Evolutionary conservation across 192 early-diverging fungal species (phyloP), one percentile per base, ranked within the genome.

Genomic region (Mortierella claussenii): DNA sequence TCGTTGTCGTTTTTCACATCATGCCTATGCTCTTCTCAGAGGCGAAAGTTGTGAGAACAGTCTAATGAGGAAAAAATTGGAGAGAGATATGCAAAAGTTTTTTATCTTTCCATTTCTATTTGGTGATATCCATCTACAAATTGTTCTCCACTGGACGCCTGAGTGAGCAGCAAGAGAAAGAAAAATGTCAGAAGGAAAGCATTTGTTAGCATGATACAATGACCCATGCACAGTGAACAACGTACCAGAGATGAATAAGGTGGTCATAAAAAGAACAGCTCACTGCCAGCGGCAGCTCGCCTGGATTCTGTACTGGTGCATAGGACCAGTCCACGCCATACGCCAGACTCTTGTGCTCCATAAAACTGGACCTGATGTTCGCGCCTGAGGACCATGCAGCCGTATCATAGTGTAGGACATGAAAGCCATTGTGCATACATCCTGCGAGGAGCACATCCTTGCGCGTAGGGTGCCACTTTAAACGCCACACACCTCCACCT

Each of bases 381-480:
- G 50, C 60, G n/a, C n/a, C n/a, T 20, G 65, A 48, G 26, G 54
- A 51, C 74, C 55, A 78, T 9, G 45, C 40, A 7, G 20, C 62
- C 20, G 82, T 79, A n/a, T n/a, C n/a, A 21, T 89, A 76, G 26
- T 91, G 71, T 2, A 95, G 73, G 9, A 97, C 85, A 79, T 94
- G 93, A 56, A 94, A 93, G 20, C 97, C 97, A 52, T 88, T 89
- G 76, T 98, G 92, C 97, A 99, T 99, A 27, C 88, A 90, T 7
- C 92, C 96, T 11, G 93, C 89, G 17, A 97, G 64, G 31, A 99
- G 69, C 18, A 61, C 51, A 31, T 83, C 70, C 1, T 84, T 68
- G 9, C 85, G 78, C 0, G 79, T 83, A 1, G 97, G 97, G 66
- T 98, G 95, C 95, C 96, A 99, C 81, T 94, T 93, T 36, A 99